Conservation (phyloP, 768 basidiomycete genomes). For the Lyophyllum semitale region DNA sequence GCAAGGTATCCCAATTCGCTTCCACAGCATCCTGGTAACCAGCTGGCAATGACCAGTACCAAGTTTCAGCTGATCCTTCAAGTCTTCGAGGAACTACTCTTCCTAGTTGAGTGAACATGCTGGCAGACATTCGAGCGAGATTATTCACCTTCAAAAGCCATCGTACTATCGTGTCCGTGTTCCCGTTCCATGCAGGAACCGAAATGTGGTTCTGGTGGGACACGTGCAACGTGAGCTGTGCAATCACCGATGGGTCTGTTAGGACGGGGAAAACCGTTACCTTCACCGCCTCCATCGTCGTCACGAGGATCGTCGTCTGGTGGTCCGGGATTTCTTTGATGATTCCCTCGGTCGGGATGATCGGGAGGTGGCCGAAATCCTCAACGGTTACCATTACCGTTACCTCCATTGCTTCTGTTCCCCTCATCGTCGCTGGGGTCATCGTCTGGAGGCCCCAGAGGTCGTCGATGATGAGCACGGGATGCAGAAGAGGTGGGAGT, state of each 20-base stretch:
- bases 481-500: not conserved
- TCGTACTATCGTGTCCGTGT: conserved; percentile 18
- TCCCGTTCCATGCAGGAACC: conserved; percentile 30
- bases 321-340: too few species aligned
- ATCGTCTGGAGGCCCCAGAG: not conserved
- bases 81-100: conserved; percentile 28
- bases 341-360: not conserved
- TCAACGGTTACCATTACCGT: not conserved
- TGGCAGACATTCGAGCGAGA: conserved; percentile 18
- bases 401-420: not conserved
- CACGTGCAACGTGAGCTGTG: not conserved
- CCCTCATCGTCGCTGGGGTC: not conserved
- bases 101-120: conserved; percentile 22
- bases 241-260: not conserved
- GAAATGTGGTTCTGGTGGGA: conserved; percentile 23
- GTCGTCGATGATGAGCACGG: not conserved
- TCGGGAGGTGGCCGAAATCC: not conserved
- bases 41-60: conserved; percentile 27
- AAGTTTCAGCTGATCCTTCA: conserved; percentile 25
- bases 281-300: not conserved
- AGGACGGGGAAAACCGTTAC: not conserved
- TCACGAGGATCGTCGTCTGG: not conserved
- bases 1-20: too few species aligned
- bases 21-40: too few species aligned
- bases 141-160: conserved; percentile 31